Evolutionary conservation across 768 basidiomycete species (phyloP).

Genomic region (Serendipita sp.): DNA sequence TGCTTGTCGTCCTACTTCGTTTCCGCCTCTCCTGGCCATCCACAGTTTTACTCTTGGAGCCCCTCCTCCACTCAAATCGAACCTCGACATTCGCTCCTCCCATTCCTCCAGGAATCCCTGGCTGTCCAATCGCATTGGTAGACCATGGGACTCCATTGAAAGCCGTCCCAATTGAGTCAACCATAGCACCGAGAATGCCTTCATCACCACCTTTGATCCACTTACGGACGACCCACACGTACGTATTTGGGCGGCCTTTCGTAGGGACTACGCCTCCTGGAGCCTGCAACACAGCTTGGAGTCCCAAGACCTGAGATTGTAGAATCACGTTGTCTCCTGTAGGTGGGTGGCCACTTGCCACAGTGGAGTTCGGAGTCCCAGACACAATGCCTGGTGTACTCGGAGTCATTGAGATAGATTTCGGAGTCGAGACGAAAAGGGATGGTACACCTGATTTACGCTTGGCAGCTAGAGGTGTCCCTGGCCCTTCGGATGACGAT

Average conservation of each 20-base stretch:
- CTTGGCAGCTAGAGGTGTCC: background rate
- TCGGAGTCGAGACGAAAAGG: background rate
- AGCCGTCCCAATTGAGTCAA: background rate
- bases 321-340: conserved; percentile 14
- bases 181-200: conserved; percentile 19
- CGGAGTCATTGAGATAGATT: background rate
- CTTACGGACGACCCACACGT: conserved; percentile 60
- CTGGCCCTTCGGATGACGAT: background rate
- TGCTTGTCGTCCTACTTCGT: background rate
- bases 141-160: background rate
- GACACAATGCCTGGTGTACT: background rate
- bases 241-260: conserved; percentile 30
- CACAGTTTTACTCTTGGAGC: conserved; percentile 12
- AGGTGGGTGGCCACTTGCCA: background rate
- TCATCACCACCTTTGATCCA: conserved; percentile 53
- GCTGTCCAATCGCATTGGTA: background rate
- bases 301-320: conserved; percentile 43
- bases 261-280: conserved; percentile 21
- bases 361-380: background rate
- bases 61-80: conserved; percentile 64
- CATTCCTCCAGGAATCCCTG: background rate
- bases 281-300: conserved; percentile 49
- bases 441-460: background rate
- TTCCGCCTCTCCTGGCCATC: background rate
- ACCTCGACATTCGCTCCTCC: conserved; percentile 41